Conservation (phyloP, 2,329 filamentous ascomycete genomes). For the Cucurbitaria berberidis region DNA sequence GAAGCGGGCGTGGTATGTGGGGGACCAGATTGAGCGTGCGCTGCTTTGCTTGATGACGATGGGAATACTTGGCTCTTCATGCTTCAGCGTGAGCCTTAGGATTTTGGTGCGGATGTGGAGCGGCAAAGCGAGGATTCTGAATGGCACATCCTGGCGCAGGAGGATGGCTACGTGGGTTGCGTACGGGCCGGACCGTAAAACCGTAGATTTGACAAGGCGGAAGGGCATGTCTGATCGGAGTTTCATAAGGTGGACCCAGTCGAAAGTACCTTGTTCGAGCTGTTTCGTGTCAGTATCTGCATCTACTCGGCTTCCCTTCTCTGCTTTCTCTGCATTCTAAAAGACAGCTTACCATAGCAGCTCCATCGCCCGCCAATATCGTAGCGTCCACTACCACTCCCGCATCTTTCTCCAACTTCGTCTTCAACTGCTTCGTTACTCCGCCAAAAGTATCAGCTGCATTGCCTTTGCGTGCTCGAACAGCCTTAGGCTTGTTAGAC, state of each 20-base stretch:
- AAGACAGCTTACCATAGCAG: conserved; percentile 3
- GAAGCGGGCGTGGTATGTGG: conserved; percentile 26
- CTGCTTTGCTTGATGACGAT: conserved; percentile 33
- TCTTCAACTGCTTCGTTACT: conserved; percentile 1
- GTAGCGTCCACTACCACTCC: conserved; percentile 11
- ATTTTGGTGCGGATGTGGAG: conserved; percentile 34
- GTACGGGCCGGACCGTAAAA: conserved; percentile 38
- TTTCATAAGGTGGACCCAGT: conserved; percentile 36
- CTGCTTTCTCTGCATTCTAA: no score
- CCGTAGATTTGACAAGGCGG: conserved; percentile 34
- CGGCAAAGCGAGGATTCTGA: conserved; percentile 41
- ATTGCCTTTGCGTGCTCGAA: conserved; percentile 5
- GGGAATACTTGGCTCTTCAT: conserved; percentile 33
- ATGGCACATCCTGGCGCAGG: conserved; percentile 41
- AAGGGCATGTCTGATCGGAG: conserved; percentile 40
- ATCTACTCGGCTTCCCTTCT: no score
- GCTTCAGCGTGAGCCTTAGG: conserved; percentile 36
- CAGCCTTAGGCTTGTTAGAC: neutral
- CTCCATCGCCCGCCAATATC: neutral
- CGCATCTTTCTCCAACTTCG: conserved; percentile 1
- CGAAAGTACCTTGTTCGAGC: conserved; percentile 16
- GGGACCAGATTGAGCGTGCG: conserved; percentile 34
- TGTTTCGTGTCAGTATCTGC: no score
- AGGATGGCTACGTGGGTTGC: conserved; percentile 45
- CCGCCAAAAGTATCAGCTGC: conserved; percentile 11